A percentile compares a stretch with the other conserved stretches of the same genome.
Evolutionary conservation across 768 basidiomycete genomes (phyloP).

Genomic region (Pleurotus djamor): DNA sequence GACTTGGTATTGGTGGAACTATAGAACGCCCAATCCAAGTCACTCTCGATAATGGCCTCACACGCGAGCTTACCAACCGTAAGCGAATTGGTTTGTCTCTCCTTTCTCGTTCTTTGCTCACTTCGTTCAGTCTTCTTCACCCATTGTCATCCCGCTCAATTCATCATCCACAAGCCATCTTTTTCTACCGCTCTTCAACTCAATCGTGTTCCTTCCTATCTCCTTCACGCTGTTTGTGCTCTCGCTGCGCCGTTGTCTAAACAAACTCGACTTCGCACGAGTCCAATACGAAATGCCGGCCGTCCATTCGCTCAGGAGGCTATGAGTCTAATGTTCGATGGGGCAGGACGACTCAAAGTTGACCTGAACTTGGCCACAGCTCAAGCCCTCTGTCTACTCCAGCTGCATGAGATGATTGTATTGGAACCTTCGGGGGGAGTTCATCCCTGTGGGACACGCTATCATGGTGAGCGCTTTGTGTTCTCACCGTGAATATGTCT

Average conservation of each 20-base stretch:
- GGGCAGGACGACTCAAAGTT: conserved; percentile 57
- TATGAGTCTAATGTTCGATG: conserved; percentile 68
- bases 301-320: conserved; percentile 59
- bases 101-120: conserved; percentile 8
- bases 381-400: conserved; percentile 73
- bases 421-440: conserved; percentile 34
- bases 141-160: conserved; percentile 74
- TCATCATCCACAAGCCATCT: conserved; percentile 77
- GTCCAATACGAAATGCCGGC: conserved; percentile 53
- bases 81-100: conserved; percentile 24
- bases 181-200: conserved; percentile 67
- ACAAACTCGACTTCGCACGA: conserved; percentile 58
- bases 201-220: conserved; percentile 65
- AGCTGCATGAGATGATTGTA: conserved; percentile 59
- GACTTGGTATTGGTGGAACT: conserved; percentile 29
- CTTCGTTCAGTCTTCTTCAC: conserved; percentile 69
- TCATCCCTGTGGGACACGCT: conserved; percentile 36
- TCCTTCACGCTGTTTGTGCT: conserved; percentile 74
- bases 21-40: conserved; percentile 36
- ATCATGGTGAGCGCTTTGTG: conserved; percentile 41
- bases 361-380: conserved; percentile 69
- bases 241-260: conserved; percentile 76
- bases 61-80: conserved; percentile 76
- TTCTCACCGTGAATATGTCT: conserved; percentile 7
- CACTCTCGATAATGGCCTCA: conserved; percentile 57